Evolutionary conservation across 257 asterid genomes (phyloP).

Genomic region (Voacanga thouarsii): DNA sequence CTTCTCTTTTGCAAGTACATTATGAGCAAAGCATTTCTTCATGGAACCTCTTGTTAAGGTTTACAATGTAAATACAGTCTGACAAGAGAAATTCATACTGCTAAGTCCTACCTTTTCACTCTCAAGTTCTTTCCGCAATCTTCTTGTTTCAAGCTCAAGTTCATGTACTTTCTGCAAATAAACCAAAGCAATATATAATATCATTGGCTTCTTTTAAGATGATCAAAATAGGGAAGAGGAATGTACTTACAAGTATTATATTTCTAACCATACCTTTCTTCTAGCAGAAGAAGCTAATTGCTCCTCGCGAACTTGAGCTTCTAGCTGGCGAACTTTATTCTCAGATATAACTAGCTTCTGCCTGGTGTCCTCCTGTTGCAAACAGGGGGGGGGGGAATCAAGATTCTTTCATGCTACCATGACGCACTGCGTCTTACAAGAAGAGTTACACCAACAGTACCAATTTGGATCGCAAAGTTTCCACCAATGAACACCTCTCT

Average conservation of each 20-base stretch:
- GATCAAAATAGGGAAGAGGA: not conserved
- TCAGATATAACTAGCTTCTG: slow-evolving; percentile 84
- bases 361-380: slow-evolving; percentile 79
- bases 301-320: slow-evolving; percentile 71
- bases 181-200: slow-evolving; percentile 12
- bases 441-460: slow-evolving; percentile 33
- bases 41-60: not conserved
- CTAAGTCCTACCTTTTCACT: slow-evolving; percentile 81
- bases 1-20: not conserved
- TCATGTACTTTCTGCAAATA: slow-evolving; percentile 74
- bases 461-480: slow-evolving; percentile 87
- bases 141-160: slow-evolving; percentile 67
- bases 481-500: slow-evolving; percentile 75
- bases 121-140: slow-evolving; percentile 79
- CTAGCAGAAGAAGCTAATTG: slow-evolving; percentile 60
- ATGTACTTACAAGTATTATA: not conserved
- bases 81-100: slow-evolving; percentile 16
- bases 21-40: not conserved
- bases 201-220: slow-evolving; percentile 20
- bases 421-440: not conserved
- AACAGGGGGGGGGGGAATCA: not conserved
- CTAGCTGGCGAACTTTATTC: slow-evolving; percentile 88
- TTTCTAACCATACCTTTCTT: slow-evolving; percentile 50
- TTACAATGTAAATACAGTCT: not conserved
- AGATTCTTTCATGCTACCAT: not conserved